phyloP scores from a whole-genome alignment of 2,329 filamentous ascomycete genomes.

The Balansia obtecta region DNA sequence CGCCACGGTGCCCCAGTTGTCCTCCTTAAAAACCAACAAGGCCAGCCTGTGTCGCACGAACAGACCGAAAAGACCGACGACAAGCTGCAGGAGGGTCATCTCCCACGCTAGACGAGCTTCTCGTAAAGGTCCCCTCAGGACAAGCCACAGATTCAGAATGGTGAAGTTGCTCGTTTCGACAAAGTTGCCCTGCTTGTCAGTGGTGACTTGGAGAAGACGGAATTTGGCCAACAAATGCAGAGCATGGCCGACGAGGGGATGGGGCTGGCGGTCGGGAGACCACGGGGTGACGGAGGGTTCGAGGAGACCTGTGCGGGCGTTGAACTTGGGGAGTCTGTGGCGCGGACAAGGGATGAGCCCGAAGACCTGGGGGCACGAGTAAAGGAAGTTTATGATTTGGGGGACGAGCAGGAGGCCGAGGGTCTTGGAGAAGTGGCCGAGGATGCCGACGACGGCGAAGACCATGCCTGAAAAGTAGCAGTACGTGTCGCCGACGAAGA shows the following conservation, averaged over 20 bases:
- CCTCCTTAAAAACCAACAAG: constrained; percentile 76
- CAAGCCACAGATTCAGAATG: constrained; percentile 88
- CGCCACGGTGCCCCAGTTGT: constrained; percentile 51
- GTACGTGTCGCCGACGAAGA: constrained; percentile 97
- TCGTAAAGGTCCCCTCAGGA: constrained; percentile 84
- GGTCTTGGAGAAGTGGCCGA: constrained; percentile 97
- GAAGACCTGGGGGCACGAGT: constrained; percentile 86
- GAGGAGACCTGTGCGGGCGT: constrained; percentile 68
- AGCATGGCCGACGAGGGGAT: constrained; percentile 44
- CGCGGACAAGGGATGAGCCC: constrained; percentile 82
- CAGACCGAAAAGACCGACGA: constrained; percentile 67
- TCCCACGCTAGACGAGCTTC: constrained; percentile 76
- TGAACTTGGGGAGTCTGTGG: constrained; percentile 83
- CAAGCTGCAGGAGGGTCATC: constrained; percentile 65
- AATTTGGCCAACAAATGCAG: constrained; percentile 59
- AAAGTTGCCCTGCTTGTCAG: constrained; percentile 57
- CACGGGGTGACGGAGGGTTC: constrained; percentile 79
- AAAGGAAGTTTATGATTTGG: constrained; percentile 93
- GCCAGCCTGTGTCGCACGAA: constrained; percentile 80
- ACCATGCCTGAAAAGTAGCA: constrained; percentile 99
- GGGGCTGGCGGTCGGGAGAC: constrained; percentile 54
- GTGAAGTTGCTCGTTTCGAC: constrained; percentile 82
- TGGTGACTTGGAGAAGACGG: constrained; percentile 53
- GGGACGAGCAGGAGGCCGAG: constrained; percentile 81
- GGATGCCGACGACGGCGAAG: constrained; percentile 90